Evolutionary conservation across 1,139 yeast genomes (phyloP).

Genomic region (Suzukiozyma palmioleophila): DNA sequence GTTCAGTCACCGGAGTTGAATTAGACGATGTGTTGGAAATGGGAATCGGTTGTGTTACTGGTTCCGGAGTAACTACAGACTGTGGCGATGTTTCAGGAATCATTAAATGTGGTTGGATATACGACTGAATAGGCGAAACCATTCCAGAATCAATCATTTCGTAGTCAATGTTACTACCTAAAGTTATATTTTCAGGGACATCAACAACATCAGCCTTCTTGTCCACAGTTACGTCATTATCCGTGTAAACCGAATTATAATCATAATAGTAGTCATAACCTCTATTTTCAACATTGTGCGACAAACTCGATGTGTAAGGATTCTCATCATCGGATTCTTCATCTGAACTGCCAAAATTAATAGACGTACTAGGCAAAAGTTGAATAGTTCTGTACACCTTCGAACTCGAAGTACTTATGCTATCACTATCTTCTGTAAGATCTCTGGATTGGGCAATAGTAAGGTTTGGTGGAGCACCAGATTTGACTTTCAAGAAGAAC

Average conservation of each 20-base stretch:
- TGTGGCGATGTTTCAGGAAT: too few species aligned
- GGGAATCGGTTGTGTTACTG: constrained; percentile 5
- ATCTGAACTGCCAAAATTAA: constrained; percentile 75
- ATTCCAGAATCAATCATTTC: constrained; percentile 21
- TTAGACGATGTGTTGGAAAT: constrained; percentile 1
- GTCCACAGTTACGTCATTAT: constrained; percentile 44
- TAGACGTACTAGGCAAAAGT: constrained; percentile 72
- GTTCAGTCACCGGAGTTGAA: not conserved
- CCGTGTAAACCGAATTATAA: constrained; percentile 76
- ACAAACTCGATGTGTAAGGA: constrained; percentile 56
- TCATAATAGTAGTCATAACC: constrained; percentile 86
- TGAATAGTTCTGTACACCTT: constrained; percentile 56
- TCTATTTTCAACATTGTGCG: constrained; percentile 74
- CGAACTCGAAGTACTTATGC: constrained; percentile 23
- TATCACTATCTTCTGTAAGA: constrained; percentile 24
- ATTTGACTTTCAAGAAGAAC: constrained; percentile 53
- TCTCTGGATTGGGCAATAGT: constrained; percentile 10
- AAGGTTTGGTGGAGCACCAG: constrained; percentile 6
- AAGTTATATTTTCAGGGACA: constrained; percentile 41
- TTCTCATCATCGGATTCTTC: constrained; percentile 57
- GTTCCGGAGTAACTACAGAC: not conserved
- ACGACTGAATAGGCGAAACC: constrained; percentile 13
- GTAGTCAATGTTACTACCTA: constrained; percentile 40
- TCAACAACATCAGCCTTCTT: constrained; percentile 38
- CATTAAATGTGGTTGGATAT: constrained; percentile 1